Base-by-base conservation (phyloP, 768 basidiomycete species). In the Tricholoma flavovirens region DNA sequence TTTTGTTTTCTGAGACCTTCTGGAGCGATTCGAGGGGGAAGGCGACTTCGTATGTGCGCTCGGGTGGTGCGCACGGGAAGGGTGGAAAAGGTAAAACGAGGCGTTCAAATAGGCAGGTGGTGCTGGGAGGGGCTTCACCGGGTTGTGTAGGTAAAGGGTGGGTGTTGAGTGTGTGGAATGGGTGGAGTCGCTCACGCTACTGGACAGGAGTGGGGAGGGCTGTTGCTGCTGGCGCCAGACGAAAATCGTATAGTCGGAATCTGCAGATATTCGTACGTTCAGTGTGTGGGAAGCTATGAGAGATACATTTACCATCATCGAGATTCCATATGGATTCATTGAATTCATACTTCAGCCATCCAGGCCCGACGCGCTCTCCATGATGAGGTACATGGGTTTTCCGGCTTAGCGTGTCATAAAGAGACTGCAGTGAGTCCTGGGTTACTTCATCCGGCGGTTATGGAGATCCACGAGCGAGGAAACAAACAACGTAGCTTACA, bases 281-380 rank as follows among this genome's bases (percentile, higher is more conserved):
- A 42, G 42, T 52, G 8, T 46, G 9, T 15, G 11, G 33, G 30
- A 14, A 17, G 46, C 46, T 26, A 32, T n/a, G 19, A n/a, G 52
- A 15, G 15, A 26, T 33, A 32, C n/a, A 51, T 74, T 64, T 64
- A 88, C 93, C 93, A 65, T 98, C 94, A 66, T 96, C 92, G 10
- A 98, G 72, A 64, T 89, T 88, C 90, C 90, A 97, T 49, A 90
- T 69, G 0, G 83, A 75, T 12, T 84, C 82, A 60, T 84, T 83
- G 75, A 83, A 94, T 59, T 88, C 82, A 66, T 98, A 98, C 64
- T 93, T 92, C 49, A 96, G 73, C 83, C 91, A 93, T 33, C 89
- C 88, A 14, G 87, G 76, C 29, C 83, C 84, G 17, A 93, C 82
- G 17, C 81, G 80, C 57, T 81, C 73, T 15, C 81, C 81, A 53